These are phyloP conservation scores for Malassezia caprae DNA, from an alignment of 1,284 basidiomycete genomes.

Conservation along the genomic window DNA sequence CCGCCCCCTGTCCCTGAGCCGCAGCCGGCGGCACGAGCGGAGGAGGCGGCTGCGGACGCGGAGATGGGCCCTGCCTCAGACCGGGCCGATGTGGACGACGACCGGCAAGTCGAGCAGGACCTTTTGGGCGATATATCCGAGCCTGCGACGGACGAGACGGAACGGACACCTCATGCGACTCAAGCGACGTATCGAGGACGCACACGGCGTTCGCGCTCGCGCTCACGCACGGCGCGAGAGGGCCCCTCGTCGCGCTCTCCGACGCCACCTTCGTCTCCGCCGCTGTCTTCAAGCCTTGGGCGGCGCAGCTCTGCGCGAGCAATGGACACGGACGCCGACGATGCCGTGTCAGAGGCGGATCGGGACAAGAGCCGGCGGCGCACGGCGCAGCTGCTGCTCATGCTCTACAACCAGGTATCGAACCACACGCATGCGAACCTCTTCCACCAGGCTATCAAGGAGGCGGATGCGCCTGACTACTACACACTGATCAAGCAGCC, in stretches of 20 bases:
- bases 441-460: constrained; percentile 44
- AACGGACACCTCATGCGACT: background rate
- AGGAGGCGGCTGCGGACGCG: background rate
- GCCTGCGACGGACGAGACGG: background rate
- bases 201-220: background rate
- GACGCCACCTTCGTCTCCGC: background rate
- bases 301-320: background rate
- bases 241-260: background rate
- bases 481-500: constrained; percentile 36
- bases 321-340: constrained; percentile 18
- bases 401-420: constrained; percentile 40
- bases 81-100: constrained; percentile 1
- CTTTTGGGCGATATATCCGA: constrained; percentile 9
- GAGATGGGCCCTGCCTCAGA: background rate
- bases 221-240: background rate
- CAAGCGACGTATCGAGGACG: constrained; percentile 8
- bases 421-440: constrained; percentile 45
- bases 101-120: constrained; percentile 16
- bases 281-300: background rate
- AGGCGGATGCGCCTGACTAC: constrained; percentile 41
- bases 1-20: background rate
- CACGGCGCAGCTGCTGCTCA: constrained; percentile 32
- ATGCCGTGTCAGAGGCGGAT: constrained; percentile 15
- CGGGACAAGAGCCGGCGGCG: constrained; percentile 30
- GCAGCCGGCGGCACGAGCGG: background rate